Evolutionary conservation across 1,139 yeast species (phyloP), one percentile per base, ranked within the genome.

Genomic region (Kazachstania sp.): DNA sequence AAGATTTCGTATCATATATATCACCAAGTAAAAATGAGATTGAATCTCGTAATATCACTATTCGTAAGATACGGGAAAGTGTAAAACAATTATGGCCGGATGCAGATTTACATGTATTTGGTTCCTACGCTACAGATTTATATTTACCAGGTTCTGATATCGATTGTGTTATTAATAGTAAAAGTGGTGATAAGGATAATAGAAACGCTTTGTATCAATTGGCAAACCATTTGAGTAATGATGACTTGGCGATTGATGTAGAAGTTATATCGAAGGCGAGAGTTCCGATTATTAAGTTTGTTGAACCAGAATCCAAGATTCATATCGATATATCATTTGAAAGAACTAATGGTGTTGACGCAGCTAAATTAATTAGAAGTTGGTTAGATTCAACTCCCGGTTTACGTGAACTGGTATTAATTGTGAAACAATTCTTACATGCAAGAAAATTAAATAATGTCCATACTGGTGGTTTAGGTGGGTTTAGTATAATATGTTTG

Each of bases 401-500:
- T 0, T 68, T 92, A 47, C 71, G 97, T 54, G 95, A 90, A 59
- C 68, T 94, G 49, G 95, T 86, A 0, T 72, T 92, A 48, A 81
- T 88, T 3, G 77, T 92, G n/a, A 92, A 94, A 64, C 96, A 87
- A 60, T 92, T 90, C 59, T 71, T 94, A 48, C 74, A 92, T 41
- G 80, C 90, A 3, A 73, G 97, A 56, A 79, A 77, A 53, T 70
- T 92, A 51, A 90, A 90, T 59, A 86, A 87, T 58, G 98, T 92
- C n/a, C 95, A 86, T 60, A 83, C 84, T 18, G 99, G 99, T 49
- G 98, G 98, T 0, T 71, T 94, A 18, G 98, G 99, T 34, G 98
- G 98, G 0, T 92, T 85, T 61, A 82, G 97, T 11, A 87, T 90
- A 29, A 87, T 90, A 41, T 90, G 97, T 56, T 67, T 92, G 60